phyloP scores from a whole-genome alignment of 768 basidiomycete species.

The Termitomyces heimii region DNA sequence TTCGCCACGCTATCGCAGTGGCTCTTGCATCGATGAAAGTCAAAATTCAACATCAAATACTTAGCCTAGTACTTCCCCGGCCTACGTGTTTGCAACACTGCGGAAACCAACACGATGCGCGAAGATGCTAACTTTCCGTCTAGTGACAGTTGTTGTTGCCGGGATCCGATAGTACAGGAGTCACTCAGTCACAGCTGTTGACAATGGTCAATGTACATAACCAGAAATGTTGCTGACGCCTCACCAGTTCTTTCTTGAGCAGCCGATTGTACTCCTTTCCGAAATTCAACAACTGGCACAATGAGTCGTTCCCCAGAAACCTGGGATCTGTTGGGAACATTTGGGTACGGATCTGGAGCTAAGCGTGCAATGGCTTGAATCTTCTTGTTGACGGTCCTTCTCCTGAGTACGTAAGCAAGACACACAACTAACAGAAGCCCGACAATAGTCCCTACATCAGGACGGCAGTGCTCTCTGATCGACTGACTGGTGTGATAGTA shows the following conservation, averaged over 20 bases:
- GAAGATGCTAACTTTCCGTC: not conserved
- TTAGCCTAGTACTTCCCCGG: not conserved
- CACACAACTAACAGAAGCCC: not conserved
- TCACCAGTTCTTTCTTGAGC: not conserved
- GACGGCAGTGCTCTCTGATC: not conserved
- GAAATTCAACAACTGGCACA: not conserved
- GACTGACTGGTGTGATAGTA: not conserved
- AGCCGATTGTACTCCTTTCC: not conserved
- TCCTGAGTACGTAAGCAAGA: not conserved
- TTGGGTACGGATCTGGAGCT: not conserved
- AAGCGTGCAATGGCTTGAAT: not conserved
- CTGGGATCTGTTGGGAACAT: not conserved
- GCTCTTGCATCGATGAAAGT: not conserved
- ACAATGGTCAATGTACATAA: not conserved
- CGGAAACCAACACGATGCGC: not conserved
- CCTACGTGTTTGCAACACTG: not conserved
- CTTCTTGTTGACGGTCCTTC: not conserved
- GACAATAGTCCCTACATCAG: not conserved
- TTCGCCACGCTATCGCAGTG: not conserved
- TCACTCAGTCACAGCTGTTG: not conserved
- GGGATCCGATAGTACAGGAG: not conserved
- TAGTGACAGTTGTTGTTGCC: not conserved
- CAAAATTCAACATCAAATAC: not conserved
- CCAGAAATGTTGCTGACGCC: not conserved
- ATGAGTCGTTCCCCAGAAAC: not conserved